Percentiles rank a stretch among this genome's conserved stretches.
Evolutionary conservation across 495 filamentous ascomycete genomes (phyloP).

Genomic region (Talaromyces ruber): DNA sequence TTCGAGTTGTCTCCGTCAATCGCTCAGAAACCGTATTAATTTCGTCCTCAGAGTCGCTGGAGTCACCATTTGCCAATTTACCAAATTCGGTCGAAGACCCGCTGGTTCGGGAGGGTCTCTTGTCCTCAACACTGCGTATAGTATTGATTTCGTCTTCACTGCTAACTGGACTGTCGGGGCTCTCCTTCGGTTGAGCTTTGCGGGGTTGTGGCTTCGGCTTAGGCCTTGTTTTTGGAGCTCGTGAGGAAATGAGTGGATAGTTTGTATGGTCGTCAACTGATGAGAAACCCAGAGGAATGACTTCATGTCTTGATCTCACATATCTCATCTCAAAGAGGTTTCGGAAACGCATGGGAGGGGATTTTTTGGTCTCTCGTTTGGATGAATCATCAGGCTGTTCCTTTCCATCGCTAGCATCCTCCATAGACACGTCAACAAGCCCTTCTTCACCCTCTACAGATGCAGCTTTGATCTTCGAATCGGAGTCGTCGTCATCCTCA

Average conservation of each 20-base stretch:
- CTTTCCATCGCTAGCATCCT: constrained; percentile 38
- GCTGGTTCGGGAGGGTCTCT: not conserved
- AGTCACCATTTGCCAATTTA: not conserved
- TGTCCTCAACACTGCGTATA: not conserved
- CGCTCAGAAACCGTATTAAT: constrained; percentile 7
- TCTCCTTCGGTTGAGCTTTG: not conserved
- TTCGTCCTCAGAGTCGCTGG: constrained; percentile 9
- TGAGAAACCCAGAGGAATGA: constrained; percentile 58
- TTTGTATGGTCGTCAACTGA: constrained; percentile 44
- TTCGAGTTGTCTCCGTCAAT: not conserved
- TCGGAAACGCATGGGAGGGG: constrained; percentile 47
- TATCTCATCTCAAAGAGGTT: constrained; percentile 64
- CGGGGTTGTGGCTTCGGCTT: not conserved
- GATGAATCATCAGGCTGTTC: constrained; percentile 9
- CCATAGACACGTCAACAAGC: constrained; percentile 85
- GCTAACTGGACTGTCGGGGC: constrained; percentile 7
- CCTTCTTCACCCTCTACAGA: constrained; percentile 87
- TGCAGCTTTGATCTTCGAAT: constrained; percentile 58
- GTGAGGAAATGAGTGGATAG: constrained; percentile 48
- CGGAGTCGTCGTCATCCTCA: constrained; percentile 66
- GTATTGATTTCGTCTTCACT: constrained; percentile 18
- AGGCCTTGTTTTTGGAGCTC: constrained; percentile 19
- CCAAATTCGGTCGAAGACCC: not conserved
- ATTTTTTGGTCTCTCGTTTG: constrained; percentile 32
- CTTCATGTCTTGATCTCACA: constrained; percentile 40